Evolutionary conservation across 2,329 filamentous ascomycete genomes (phyloP), one percentile per base, ranked within the genome.

Genomic region (Colletotrichum horii): DNA sequence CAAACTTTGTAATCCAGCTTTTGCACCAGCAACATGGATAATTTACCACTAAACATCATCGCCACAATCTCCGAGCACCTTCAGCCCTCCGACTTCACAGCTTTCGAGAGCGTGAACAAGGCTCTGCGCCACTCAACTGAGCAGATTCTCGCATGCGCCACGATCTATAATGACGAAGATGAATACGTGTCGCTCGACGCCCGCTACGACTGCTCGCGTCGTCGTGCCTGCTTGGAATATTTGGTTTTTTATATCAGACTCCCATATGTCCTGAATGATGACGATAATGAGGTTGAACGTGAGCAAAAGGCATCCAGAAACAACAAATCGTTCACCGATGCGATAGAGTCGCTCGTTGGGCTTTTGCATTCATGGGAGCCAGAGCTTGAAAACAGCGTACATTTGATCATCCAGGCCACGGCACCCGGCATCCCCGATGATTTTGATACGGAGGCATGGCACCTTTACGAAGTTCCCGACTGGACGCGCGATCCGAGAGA

Each of bases 101-200:
- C n/a, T 52, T 24, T 52, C 43, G 43, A 22, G n/a, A 52, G n/a
- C 43, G 43, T 52, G n/a, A 52, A 52, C n/a, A 52, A n/a, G 43
- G n/a, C 43, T 52, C 22, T 52, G 43, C 43, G 43, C n/a, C 43
- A 52, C 11, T 22, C 43, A 0, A 52, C 0, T 14, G 43, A 52
- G 43, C 43, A 52, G 43, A 22, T 22, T 1, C 43, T 22, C 7
- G 43, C n/a, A n/a, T 12, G 12, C 6, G n/a, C 12, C n/a, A 14
- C 6, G 22, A 6, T 52, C 12, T 8, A 52, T 14, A 22, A n/a
- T 24, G n/a, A 52, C 0, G 43, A 52, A 22, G 43, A 22, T 52
- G n/a, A 0, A 22, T 15, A 14, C n/a, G 0, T 0, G n/a, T 52
- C n/a, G n/a, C 43, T 52, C 43, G 11, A 52, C 0, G n/a, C 43